phyloP scores from a whole-genome alignment of 140 eudicot genomes.

The Oenanthe javanica region DNA sequence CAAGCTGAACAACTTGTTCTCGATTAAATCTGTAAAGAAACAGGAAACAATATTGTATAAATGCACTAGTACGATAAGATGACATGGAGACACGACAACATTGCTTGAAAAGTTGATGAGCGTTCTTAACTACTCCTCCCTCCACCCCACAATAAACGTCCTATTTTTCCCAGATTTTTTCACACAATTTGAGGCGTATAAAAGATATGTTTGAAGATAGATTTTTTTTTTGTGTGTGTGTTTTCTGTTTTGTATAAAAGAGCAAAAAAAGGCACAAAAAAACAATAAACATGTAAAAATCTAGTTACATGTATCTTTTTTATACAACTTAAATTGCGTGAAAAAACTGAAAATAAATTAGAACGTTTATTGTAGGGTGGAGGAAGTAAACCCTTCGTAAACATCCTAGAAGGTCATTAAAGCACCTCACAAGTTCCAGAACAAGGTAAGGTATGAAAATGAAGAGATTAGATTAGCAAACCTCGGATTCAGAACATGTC shows the following conservation, averaged over 20 bases:
- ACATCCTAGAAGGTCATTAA: neutral
- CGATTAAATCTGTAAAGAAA: conserved; percentile 44
- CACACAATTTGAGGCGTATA: neutral
- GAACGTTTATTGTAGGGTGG: neutral
- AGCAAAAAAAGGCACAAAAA: neutral
- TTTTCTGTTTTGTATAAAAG: neutral
- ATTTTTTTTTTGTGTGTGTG: too few relatives aligned
- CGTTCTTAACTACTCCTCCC: neutral
- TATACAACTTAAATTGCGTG: neutral
- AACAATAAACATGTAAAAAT: neutral
- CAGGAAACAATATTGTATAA: neutral
- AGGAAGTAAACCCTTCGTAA: neutral
- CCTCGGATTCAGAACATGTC: conserved; percentile 95
- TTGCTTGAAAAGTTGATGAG: neutral
- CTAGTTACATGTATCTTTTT: neutral
- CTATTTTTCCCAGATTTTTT: neutral
- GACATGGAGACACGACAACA: neutral
- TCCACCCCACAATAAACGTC: neutral
- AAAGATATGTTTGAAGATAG: neutral
- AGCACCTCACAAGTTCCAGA: neutral
- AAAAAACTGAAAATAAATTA: neutral
- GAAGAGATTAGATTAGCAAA: conserved; percentile 12
- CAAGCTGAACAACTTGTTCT: conserved; percentile 79
- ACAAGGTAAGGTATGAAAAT: neutral
- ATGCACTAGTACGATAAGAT: neutral